Evolutionary conservation across 202 grass and related monocot species (phyloP).

Genomic region (Panicum virgatum): DNA sequence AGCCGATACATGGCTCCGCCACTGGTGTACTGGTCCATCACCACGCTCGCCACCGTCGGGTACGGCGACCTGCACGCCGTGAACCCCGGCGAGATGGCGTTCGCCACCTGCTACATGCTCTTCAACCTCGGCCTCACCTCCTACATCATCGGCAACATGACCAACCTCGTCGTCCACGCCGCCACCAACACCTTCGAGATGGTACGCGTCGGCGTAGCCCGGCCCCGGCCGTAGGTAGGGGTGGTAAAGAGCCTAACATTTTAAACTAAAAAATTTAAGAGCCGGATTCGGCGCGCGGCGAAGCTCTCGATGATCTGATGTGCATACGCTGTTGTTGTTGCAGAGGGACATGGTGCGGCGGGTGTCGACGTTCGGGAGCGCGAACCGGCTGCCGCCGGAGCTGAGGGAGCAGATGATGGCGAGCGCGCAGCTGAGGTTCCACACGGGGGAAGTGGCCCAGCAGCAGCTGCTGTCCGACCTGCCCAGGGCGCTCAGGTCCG

Average conservation of each 20-base stretch:
- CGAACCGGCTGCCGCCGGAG: slow-evolving; percentile 37
- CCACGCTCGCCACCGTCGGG: slow-evolving; percentile 62
- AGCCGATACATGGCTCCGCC: too few species aligned
- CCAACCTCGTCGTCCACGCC: slow-evolving; percentile 58
- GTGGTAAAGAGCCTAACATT: too few species aligned
- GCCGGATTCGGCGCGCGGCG: too few species aligned
- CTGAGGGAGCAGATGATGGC: slow-evolving; percentile 52
- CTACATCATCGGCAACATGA: slow-evolving; percentile 81
- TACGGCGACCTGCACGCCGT: slow-evolving; percentile 67
- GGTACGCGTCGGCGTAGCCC: too few species aligned
- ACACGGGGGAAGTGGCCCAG: slow-evolving; percentile 37
- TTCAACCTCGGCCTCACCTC: slow-evolving; percentile 62
- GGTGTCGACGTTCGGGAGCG: slow-evolving; percentile 39
- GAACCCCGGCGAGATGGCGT: slow-evolving; percentile 60
- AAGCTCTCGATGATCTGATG: too few species aligned
- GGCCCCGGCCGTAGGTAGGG: too few species aligned
- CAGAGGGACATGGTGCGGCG: slow-evolving; percentile 50
- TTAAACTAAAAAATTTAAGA: too few species aligned
- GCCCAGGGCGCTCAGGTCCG: slow-evolving; percentile 47
- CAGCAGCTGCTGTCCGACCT: slow-evolving; percentile 45
- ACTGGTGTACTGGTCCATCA: slow-evolving; percentile 66
- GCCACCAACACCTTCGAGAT: slow-evolving; percentile 50
- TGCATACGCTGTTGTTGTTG: too few species aligned
- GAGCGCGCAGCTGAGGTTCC: slow-evolving; percentile 53
- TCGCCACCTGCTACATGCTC: slow-evolving; percentile 56